Base-by-base conservation (phyloP, 2,329 filamentous ascomycete genomes). In the Monosporascus sp. region DNA sequence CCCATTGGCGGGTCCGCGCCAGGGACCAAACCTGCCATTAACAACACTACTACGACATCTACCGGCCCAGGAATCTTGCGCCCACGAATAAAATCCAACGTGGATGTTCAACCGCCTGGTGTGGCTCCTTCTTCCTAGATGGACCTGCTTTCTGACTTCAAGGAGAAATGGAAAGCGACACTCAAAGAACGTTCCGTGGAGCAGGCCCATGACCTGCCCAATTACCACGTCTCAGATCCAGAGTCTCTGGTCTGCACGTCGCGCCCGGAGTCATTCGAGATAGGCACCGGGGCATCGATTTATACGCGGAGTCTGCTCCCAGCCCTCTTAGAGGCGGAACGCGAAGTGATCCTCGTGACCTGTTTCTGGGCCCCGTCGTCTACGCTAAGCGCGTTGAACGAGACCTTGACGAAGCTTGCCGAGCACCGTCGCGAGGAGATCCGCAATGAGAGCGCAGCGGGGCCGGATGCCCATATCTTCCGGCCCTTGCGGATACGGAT, bases 281-380 rank as follows among this genome's bases (percentile, higher is more conserved):
- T 84, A 17, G 83, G 83, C 52, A 85, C 80, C 0, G 83, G 84
- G 6, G 72, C 76, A 18, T 78, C 77, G 5, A 76, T 86, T 31
- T 84, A 78, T 60, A 74, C 75, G 0, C 70, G 74, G 39, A 70
- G 74, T 3, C 73, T 90, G 6, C 70, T 86, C 0, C 82, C 87
- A 2, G 81, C 83, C 8, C 77, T 92, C 3, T 70, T 81, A 5
- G 65, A 71, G 1, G 84, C 88, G 2, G 73, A 78, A 37, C 70
- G 77, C 47, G 88, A 90, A 61, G 73, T 92, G 27, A 81, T 91
- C 54, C 77, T 94, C 43, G 87, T 91, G 6, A 93, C 89, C 8
- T 93, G 89, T 68, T 94, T 92, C 70, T 92, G 89, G 88, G 84
- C 89, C 0, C 72, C 74, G 0, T 92, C 88, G 0, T 69, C 76